Percentiles rank a stretch among this genome's conserved stretches.
phyloP scores from a whole-genome alignment of 148 eudicot species.

The Chenopodium quinoa region DNA sequence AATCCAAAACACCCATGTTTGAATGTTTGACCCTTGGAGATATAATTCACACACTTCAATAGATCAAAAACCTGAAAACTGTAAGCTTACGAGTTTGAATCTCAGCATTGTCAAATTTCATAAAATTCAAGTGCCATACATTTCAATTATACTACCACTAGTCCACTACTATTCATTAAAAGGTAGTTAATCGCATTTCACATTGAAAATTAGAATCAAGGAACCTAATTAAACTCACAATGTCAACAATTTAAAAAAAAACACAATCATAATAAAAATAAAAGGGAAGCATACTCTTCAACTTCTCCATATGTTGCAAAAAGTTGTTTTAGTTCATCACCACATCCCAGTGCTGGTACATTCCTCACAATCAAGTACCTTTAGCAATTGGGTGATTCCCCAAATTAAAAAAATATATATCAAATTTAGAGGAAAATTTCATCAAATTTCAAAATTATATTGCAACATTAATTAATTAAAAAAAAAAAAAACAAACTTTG shows the following conservation, averaged over 20 bases:
- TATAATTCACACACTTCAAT: background rate
- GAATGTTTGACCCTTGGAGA: background rate
- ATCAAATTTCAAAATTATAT: background rate
- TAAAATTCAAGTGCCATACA: background rate
- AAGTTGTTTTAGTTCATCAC: constrained; percentile 64
- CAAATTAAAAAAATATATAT: background rate
- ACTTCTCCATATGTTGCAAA: constrained; percentile 76
- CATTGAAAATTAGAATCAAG: background rate
- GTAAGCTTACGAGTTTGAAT: background rate
- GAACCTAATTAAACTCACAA: background rate
- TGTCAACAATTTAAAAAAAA: background rate
- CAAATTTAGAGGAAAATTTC: background rate
- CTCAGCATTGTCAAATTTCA: background rate
- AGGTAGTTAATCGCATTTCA: background rate
- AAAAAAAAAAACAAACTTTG: constrained; percentile 51
- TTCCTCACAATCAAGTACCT: constrained; percentile 89
- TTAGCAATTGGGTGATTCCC: constrained; percentile 2
- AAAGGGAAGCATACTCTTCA: constrained; percentile 57
- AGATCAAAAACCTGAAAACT: background rate
- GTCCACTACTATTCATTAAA: background rate
- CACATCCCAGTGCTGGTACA: constrained; percentile 89
- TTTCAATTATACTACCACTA: background rate
- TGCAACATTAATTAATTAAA: background rate
- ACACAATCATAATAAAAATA: background rate
- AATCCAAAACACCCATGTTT: background rate